Evolutionary conservation across 2,329 filamentous ascomycete genomes (phyloP).

Genomic region (Fusarium bulbicola): DNA sequence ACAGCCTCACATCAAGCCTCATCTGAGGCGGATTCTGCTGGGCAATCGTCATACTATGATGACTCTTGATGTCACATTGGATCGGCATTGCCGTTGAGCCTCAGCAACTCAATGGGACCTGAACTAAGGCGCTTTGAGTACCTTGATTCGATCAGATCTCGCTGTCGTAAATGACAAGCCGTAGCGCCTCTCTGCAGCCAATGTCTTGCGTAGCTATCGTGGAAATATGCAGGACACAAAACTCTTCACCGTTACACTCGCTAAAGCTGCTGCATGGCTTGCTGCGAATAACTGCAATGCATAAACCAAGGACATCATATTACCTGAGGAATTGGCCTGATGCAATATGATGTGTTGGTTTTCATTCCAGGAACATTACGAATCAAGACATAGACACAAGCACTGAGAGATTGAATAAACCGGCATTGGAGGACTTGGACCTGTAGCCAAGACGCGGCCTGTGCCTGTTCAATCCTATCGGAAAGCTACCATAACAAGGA

Average conservation of each 20-base stretch:
- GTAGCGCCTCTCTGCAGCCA: background rate
- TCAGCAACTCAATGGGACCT: slow-evolving; percentile 1
- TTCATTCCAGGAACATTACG: background rate
- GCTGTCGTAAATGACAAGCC: slow-evolving; percentile 21
- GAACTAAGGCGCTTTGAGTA: background rate
- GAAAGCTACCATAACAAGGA: background rate
- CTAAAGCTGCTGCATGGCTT: background rate
- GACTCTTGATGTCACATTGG: background rate
- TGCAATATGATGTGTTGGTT: background rate
- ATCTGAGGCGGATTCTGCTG: background rate
- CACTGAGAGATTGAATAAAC: background rate
- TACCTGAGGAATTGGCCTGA: background rate
- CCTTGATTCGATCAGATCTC: slow-evolving; percentile 10
- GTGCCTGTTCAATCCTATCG: background rate
- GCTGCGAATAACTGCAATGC: background rate
- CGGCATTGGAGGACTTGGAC: background rate
- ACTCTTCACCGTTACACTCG: background rate
- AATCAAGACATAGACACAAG: background rate
- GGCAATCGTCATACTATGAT: background rate
- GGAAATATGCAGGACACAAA: background rate
- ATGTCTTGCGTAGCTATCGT: background rate
- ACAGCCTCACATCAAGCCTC: background rate
- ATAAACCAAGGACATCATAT: background rate
- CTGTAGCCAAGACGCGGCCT: background rate
- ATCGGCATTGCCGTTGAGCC: background rate